Percentiles rank a stretch among this genome's conserved stretches.
These are phyloP conservation scores for Suillus americanus DNA, from an alignment of 768 basidiomycete genomes.

Conservation along the genomic window DNA sequence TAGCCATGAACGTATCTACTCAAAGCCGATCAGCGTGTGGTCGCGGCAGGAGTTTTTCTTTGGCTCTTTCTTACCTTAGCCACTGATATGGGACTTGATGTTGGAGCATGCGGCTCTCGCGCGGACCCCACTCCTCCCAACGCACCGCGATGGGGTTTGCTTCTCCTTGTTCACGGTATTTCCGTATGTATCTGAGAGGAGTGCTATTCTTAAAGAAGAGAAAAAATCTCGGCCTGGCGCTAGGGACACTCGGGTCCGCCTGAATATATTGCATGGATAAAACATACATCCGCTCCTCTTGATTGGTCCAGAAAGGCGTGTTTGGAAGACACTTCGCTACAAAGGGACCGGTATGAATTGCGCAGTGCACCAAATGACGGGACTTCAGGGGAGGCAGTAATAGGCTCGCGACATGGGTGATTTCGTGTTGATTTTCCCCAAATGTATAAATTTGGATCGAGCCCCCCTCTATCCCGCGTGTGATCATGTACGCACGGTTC, in stretches of 20 bases:
- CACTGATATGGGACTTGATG: constrained; percentile 35
- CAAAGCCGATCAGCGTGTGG: not conserved
- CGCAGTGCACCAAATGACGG: constrained; percentile 17
- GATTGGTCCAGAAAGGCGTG: constrained; percentile 27
- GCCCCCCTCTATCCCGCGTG: constrained; percentile 33
- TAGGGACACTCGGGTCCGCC: constrained; percentile 1
- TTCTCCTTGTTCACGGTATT: not conserved
- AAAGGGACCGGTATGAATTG: constrained; percentile 36
- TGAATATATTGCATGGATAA: constrained; percentile 24
- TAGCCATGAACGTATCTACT: constrained; percentile 43
- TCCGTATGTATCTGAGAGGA: constrained; percentile 22
- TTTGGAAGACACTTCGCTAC: constrained; percentile 22
- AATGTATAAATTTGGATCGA: constrained; percentile 46
- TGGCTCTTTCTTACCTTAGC: constrained; percentile 34
- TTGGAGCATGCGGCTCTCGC: constrained; percentile 32
- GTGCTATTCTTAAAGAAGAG: constrained; percentile 34
- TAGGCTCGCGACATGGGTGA: constrained; percentile 22
- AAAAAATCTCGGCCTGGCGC: constrained; percentile 18
- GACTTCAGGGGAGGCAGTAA: constrained; percentile 13
- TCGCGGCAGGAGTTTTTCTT: not conserved
- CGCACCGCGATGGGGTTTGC: constrained; percentile 12
- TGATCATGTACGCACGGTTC: constrained; percentile 42
- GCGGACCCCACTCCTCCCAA: constrained; percentile 42
- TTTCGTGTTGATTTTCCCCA: constrained; percentile 1
- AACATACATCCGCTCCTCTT: constrained; percentile 22